These are phyloP conservation scores for Xerocomus amazonicus DNA, from an alignment of 1,284 basidiomycete species.

Conservation along the genomic window DNA sequence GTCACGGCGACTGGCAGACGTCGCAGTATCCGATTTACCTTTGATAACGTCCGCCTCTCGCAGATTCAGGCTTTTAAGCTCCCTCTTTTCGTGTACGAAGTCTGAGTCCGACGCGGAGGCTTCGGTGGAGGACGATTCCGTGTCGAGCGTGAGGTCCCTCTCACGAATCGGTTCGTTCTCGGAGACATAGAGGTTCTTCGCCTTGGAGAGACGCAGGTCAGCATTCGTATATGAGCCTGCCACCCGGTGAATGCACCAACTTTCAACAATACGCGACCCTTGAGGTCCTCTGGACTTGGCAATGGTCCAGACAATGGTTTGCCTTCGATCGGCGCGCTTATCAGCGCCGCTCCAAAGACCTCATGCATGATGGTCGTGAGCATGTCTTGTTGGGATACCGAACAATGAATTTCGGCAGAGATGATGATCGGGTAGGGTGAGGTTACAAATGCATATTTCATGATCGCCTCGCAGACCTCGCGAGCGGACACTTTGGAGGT, in stretches of 20 bases:
- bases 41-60: conserved; percentile 26
- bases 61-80: conserved; percentile 29
- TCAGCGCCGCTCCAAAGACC: conserved; percentile 75
- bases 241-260: conserved; percentile 34
- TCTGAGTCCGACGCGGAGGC: conserved; percentile 45
- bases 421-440: conserved; percentile 95
- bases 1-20: conserved; percentile 2
- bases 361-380: conserved; percentile 78
- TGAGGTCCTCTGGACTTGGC: conserved; percentile 87
- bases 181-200: conserved; percentile 58
- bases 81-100: conserved; percentile 28
- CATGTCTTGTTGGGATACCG: conserved; percentile 77
- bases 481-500: conserved; percentile 84
- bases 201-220: conserved; percentile 35
- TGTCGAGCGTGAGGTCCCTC: conserved; percentile 38
- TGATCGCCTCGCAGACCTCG: conserved; percentile 84
- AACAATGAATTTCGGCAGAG: conserved; percentile 92
- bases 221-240: neutral
- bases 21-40: conserved; percentile 16
- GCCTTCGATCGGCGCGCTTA: conserved; percentile 57
- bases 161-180: conserved; percentile 40
- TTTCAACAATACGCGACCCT: conserved; percentile 83
- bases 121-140: conserved; percentile 46
- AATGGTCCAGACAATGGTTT: conserved; percentile 50
- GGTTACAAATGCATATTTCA: conserved; percentile 89